Evolutionary conservation across 169 alveolate genomes (phyloP), one percentile per base, ranked within the genome.

Genomic region (Plasmodium ovale): DNA sequence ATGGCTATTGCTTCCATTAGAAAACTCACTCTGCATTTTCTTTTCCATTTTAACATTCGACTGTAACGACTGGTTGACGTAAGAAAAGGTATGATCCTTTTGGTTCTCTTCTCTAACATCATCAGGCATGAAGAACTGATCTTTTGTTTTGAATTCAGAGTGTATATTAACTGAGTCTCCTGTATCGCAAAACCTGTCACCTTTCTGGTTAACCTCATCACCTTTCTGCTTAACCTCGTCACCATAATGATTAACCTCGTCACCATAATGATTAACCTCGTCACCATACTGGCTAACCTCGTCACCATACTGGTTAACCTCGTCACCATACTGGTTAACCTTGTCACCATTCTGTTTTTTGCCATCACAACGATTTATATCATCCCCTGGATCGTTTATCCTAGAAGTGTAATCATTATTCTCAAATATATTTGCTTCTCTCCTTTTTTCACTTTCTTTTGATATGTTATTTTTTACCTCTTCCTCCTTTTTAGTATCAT

Each of bases 71-170:
- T 56, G 23, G 23, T 49, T 42, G 14, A 29, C 25, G 19, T 21
- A 21, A 6, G 9, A 9, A 29, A 54, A 69, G 49, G 5, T 39
- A n/a, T 47, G 47, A 69, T 69, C 49, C 9, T 44, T 56, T n/a
- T 14, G 16, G 12, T 69, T 21, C 4, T 1, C 21, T 47, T 47
- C 33, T 6, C 27, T 39, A 14, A 25, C 71, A 44, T 62, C 31
- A 72, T 29, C 51, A 27, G 68, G 21, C 19, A 31, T 27, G 21
- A 23, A 53, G 29, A 53, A 14, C 12, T 62, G 27, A 29, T 33
- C 47, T 31, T 16, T 27, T 72, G 70, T 60, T 31, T 44, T 72
- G 19, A 35, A 35, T 60, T 47, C 49, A 21, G 71, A 21, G 16
- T 54, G 62, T 35, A 33, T 27, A 27, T 54, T 72, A 19, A 56